phyloP scores from a whole-genome alignment of 169 alveolate genomes.

The Blepharisma undulans region DNA sequence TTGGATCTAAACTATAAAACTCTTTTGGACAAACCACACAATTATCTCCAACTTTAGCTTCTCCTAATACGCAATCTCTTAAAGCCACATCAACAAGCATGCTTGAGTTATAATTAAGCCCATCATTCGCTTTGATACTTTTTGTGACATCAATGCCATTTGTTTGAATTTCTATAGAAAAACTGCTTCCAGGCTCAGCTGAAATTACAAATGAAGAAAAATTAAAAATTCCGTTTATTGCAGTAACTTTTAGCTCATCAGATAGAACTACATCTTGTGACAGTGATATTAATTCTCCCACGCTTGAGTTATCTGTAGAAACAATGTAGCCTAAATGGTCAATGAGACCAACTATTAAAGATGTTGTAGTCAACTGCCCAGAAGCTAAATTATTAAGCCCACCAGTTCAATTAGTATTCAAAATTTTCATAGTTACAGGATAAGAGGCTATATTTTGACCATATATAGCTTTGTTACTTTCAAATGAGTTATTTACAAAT shows the following conservation, averaged over 20 bases:
- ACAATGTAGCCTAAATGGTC: background rate
- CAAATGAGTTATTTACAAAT: no score
- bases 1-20: background rate
- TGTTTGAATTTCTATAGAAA: background rate
- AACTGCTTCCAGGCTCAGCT: background rate
- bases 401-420: background rate
- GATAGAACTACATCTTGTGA: background rate
- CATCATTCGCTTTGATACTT: background rate
- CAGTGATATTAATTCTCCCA: background rate
- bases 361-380: background rate
- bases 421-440: background rate
- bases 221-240: background rate
- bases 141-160: background rate
- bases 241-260: background rate
- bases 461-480: conserved; percentile 7
- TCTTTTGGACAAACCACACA: background rate
- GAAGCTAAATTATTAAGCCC: background rate
- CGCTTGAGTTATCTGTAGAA: background rate
- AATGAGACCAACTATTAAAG: background rate
- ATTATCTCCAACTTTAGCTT: background rate
- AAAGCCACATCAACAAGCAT: background rate
- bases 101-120: background rate
- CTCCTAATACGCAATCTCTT: background rate
- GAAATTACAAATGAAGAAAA: background rate
- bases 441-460: conserved; percentile 13